Evolutionary conservation across 768 basidiomycete species (phyloP), one percentile per base, ranked within the genome.

Genomic region (Jaapia argillacea): DNA sequence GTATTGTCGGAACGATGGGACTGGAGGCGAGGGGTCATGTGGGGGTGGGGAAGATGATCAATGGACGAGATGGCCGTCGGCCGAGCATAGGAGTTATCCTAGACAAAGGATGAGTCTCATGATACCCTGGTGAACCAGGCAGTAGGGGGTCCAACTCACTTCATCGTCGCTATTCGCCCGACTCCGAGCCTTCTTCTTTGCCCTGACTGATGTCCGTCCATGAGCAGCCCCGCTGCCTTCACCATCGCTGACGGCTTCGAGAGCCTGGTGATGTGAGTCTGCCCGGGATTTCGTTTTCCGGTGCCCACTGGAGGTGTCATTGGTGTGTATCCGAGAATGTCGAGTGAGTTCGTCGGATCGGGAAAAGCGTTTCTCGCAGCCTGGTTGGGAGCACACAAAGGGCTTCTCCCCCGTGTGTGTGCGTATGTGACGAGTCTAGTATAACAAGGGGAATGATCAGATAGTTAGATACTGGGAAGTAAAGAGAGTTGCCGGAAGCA

Each of bases 331-430:
- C 38, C 94, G 77, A 0, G 87, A 85, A 57, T 99, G 94, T 45
- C 94, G 77, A 23, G 94, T 99, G 50, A 99, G 78, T 64, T 99
- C 94, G 69, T 99, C 94, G n/a, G 89, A 91, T 46, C 94, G 82
- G 14, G 89, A 92, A 63, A 99, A 99, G 4, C 92, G 85, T 62
- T 98, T 99, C 64, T 96, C 93, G 74, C 94, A 99, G n/a, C 81
- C 77, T 3, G 88, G 80, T 60, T 82, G 88, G 1, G 79, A 82
- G 74, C 94, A 99, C 18, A 78, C 74, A 55, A 97, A 97, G 2
- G 94, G 94, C 54, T 96, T 97, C 66, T 99, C 94, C 56, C 94
- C 94, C 0, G 94, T 99, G 62, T 99, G 94, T 0, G 93, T 99
- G 47, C 94, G 85, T 43, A 97, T 96, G 58, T 99, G 94, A 49